Percentiles rank a stretch among this genome's conserved stretches.
Conservation (phyloP, 768 basidiomycete genomes). For the Boletus rufocinnamomeus region DNA sequence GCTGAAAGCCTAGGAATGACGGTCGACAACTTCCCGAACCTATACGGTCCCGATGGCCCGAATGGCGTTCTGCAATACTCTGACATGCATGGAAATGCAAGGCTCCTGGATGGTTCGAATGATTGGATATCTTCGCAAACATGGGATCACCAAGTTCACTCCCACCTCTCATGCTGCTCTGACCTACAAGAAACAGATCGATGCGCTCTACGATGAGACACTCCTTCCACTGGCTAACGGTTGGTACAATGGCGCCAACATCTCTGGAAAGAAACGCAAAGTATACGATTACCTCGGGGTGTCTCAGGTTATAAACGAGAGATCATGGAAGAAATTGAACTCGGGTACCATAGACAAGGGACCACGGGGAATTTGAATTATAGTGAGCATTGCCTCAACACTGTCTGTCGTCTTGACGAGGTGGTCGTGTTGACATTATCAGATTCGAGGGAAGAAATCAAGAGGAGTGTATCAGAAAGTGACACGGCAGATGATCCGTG, state of each 20-base stretch:
- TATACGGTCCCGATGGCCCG: conserved; percentile 18
- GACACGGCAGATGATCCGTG: background rate
- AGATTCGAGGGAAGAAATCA: too few relatives aligned
- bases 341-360: too few relatives aligned
- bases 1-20: conserved; percentile 11
- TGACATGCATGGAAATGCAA: conserved; percentile 14
- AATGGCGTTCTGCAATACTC: conserved; percentile 8
- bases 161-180: conserved; percentile 11
- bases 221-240: conserved; percentile 10
- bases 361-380: too few relatives aligned
- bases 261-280: conserved; percentile 12
- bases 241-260: conserved; percentile 8
- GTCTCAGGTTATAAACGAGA: conserved; percentile 4
- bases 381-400: too few relatives aligned
- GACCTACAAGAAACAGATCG: conserved; percentile 11
- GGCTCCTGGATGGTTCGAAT: conserved; percentile 12
- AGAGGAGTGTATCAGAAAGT: background rate
- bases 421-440: too few relatives aligned
- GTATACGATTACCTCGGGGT: conserved; percentile 9
- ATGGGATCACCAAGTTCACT: conserved; percentile 14
- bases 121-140: conserved; percentile 10
- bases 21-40: conserved; percentile 20
- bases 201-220: conserved; percentile 1
- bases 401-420: too few relatives aligned
- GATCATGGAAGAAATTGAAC: conserved; percentile 17